Conservation (phyloP, 202 grass and related monocot species). For the Dendrocalamus latiflorus region DNA sequence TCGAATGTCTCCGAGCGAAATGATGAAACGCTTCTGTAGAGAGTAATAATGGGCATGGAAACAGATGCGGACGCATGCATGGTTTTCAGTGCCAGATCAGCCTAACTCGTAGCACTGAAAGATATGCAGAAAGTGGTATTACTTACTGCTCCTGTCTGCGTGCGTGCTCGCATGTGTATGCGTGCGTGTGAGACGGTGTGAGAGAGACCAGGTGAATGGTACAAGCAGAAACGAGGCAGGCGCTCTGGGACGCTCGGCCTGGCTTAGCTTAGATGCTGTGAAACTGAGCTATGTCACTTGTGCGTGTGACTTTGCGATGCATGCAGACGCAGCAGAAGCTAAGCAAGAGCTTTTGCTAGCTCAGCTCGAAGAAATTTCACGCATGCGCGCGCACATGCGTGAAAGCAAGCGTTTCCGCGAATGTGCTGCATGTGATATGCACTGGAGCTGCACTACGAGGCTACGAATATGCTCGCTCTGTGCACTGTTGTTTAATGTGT, state of each 20-base stretch:
- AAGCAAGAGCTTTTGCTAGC: not conserved
- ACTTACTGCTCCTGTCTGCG: not conserved
- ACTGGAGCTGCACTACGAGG: not conserved
- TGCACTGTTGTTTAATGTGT: not conserved
- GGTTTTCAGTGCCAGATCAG: conserved; percentile 36
- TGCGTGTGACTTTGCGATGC: conserved; percentile 17
- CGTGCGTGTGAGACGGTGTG: not conserved
- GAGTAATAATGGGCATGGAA: conserved; percentile 16
- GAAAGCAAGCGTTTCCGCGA: not conserved
- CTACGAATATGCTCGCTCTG: not conserved
- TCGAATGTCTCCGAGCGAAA: conserved; percentile 12
- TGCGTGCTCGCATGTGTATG: not conserved
- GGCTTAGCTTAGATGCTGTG: not conserved
- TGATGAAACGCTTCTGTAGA: conserved; percentile 22
- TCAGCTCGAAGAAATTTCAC: conserved; percentile 9
- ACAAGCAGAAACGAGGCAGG: conserved; percentile 6
- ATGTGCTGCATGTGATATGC: conserved; percentile 29
- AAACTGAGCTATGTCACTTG: not conserved
- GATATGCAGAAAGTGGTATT: conserved; percentile 32
- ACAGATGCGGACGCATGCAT: conserved; percentile 25
- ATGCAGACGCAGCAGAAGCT: not conserved
- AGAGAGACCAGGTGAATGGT: conserved; percentile 20
- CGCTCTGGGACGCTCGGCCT: not conserved
- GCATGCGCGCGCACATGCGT: not conserved
- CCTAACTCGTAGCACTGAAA: conserved; percentile 36